phyloP scores from a whole-genome alignment of 192 early-diverging fungal genomes.

The Ramicandelaber brevisporus region DNA sequence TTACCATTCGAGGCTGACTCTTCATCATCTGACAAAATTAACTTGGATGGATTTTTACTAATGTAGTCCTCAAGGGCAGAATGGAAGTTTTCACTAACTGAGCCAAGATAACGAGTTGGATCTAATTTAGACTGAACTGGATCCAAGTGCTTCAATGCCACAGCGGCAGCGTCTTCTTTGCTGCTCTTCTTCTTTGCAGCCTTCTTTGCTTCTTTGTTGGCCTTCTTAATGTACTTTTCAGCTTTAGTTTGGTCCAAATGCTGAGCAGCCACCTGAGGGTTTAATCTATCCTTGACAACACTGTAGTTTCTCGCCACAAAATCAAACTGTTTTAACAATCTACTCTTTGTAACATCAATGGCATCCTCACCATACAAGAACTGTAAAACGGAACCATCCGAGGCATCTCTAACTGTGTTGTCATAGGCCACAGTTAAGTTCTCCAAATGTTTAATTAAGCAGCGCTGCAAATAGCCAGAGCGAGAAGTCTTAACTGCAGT shows the following conservation, averaged over 20 bases:
- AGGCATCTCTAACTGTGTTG: conserved; percentile 76
- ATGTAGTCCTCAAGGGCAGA: conserved; percentile 29
- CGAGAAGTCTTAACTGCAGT: conserved; percentile 98
- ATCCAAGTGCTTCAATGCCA: conserved; percentile 14
- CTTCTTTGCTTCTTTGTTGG: conserved; percentile 47
- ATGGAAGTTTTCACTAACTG: conserved; percentile 71
- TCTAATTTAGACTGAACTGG: conserved; percentile 57
- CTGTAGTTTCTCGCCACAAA: conserved; percentile 82
- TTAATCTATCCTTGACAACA: conserved; percentile 54
- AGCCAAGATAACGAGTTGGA: conserved; percentile 65
- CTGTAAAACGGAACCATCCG: conserved; percentile 83
- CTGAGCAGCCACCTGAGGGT: conserved; percentile 31
- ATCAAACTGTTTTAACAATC: conserved; percentile 70
- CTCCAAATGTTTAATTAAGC: conserved; percentile 97
- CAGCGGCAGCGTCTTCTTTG: conserved; percentile 2
- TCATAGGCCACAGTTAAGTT: conserved; percentile 88
- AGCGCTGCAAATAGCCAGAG: conserved; percentile 96
- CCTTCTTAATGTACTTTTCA: conserved; percentile 45
- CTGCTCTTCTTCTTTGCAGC: conserved; percentile 17
- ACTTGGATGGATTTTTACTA: conserved; percentile 7
- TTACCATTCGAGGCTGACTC: conserved; percentile 3
- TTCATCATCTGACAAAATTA: conserved; percentile 4
- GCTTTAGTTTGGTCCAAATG: conserved; percentile 51
- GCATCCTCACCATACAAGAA: conserved; percentile 99
- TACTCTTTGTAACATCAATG: conserved; percentile 84